Percentiles rank a stretch among this genome's conserved stretches.
These are phyloP conservation scores for Colletotrichum lini DNA, from an alignment of 2,329 filamentous ascomycete species.

Conservation along the genomic window DNA sequence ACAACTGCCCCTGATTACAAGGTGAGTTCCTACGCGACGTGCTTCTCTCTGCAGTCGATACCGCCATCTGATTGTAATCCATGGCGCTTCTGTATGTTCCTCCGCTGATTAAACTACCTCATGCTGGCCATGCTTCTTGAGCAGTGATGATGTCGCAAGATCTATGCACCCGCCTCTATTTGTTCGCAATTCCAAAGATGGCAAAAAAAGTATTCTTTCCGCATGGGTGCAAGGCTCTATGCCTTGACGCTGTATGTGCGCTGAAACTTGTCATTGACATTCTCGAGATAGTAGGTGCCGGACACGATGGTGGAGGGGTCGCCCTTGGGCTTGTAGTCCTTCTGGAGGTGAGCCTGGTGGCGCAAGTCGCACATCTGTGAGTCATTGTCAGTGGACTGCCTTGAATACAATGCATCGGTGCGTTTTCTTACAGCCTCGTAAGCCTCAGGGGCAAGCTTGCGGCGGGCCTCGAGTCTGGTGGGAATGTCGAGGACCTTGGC, in stretches of 20 bases:
- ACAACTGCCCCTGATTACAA: slow-evolving; percentile 21
- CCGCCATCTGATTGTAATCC: slow-evolving; percentile 2
- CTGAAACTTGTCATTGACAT: slow-evolving; percentile 90
- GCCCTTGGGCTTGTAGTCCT: slow-evolving; percentile 80
- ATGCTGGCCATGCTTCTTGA: slow-evolving; percentile 27
- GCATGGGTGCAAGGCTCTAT: slow-evolving; percentile 57
- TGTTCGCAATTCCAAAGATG: slow-evolving; percentile 20
- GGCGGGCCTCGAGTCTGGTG: slow-evolving; percentile 75
- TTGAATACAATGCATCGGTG: not conserved
- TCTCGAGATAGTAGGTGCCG: slow-evolving; percentile 84
- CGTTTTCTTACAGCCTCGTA: slow-evolving; percentile 78
- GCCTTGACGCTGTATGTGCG: slow-evolving; percentile 83
- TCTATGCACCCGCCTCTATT: slow-evolving; percentile 43
- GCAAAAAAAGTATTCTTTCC: slow-evolving; percentile 19
- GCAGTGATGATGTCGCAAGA: slow-evolving; percentile 36
- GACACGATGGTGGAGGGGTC: slow-evolving; percentile 75
- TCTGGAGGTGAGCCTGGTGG: slow-evolving; percentile 87
- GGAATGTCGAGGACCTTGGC: slow-evolving; percentile 79
- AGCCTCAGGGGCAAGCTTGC: slow-evolving; percentile 76
- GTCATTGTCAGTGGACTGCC: slow-evolving; percentile 44
- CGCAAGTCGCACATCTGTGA: slow-evolving; percentile 82
- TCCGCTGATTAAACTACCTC: slow-evolving; percentile 34
- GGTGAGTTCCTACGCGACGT: slow-evolving; percentile 9
- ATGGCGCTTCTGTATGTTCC: slow-evolving; percentile 18
- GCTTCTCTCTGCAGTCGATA: not conserved